Base-by-base conservation (phyloP, 345 rosid species). In the Cochlearia excelsa region DNA sequence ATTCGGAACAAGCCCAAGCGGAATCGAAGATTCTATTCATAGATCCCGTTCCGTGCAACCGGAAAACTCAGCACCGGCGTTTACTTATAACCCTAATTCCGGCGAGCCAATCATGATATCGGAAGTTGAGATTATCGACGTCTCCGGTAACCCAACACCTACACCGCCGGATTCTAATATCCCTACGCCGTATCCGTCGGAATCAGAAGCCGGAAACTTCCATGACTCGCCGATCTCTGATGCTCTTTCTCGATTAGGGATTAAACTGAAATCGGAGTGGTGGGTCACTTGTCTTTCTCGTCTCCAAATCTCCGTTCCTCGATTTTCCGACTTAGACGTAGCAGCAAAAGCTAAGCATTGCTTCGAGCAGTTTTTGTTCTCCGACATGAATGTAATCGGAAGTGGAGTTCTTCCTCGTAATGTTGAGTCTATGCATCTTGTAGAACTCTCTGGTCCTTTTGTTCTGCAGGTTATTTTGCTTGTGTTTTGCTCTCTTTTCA, bases 361-460 rank as follows among this genome's bases (percentile, higher is more conserved):
- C 63, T 85, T 87, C 41, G 77, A 73, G 69, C 87, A 79, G 56
- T 84, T 85, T 61, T 57, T 93, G 79, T 71, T 83, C 58, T 87
- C 95, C 6, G 97, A 93, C 53, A 83, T 93, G 90, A 93, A 83
- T 69, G 40, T 63, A 46, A 81, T 76, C 4, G 97, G 97, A 33
- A 81, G 83, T 1, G 99, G 90, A 23, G 66, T 82, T 75, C 97
- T 89, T 72, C 97, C 95, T 0, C 74, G 67, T 11, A 77, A 81
- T 70, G 82, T 89, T 35, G 75, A 59, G 35, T 37, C 40, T 37
- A 37, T 37, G 40, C 5, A 37, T 37, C 40, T 37, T 37, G 40
- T 37, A 3, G 40, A 37, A 37, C 40, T 37, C 40, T 6, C 40
- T 37, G 40, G 40, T 37, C 40, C 40, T 6, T 37, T 37, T 37